These are phyloP conservation scores for Immersiella caudata DNA, from an alignment of 495 filamentous ascomycete genomes.

Conservation along the genomic window DNA sequence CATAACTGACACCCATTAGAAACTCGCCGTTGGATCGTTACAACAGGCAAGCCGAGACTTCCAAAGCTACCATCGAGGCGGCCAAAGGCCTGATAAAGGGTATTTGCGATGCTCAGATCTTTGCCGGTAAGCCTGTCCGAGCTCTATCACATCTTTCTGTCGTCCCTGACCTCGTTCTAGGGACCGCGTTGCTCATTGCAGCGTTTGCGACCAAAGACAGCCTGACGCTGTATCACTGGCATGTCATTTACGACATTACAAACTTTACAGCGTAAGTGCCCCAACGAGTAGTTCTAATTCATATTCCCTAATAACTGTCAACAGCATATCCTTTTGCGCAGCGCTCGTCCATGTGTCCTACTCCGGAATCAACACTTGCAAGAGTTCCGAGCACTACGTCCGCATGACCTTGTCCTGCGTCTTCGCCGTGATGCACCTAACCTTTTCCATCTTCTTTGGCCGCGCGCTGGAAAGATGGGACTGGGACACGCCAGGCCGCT, in stretches of 20 bases:
- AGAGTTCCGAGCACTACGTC: conserved; percentile 4
- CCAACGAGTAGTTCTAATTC: too few species aligned
- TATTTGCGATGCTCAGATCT: conserved; percentile 8
- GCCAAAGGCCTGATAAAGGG: neutral
- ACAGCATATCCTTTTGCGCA: conserved; percentile 30
- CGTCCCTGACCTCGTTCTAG: too few species aligned
- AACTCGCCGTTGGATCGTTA: too few species aligned
- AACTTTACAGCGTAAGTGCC: conserved; percentile 8
- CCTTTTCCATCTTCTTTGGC: conserved; percentile 14
- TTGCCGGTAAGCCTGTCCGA: neutral
- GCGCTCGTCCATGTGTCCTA: conserved; percentile 11
- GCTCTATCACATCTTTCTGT: too few species aligned
- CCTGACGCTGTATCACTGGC: conserved; percentile 2
- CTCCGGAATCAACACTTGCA: neutral
- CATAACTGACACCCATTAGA: neutral
- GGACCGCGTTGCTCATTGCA: neutral
- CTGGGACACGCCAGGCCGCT: conserved; percentile 12
- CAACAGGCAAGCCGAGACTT: neutral
- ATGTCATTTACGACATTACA: conserved; percentile 6
- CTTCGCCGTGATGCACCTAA: conserved; percentile 6
- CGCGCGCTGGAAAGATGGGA: conserved; percentile 12
- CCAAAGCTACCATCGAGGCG: neutral
- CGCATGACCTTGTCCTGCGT: conserved; percentile 2
- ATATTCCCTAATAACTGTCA: too few species aligned
- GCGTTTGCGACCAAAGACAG: neutral